Base-by-base conservation (phyloP, 1,284 basidiomycete genomes). In the Rhodotorula sp. region DNA sequence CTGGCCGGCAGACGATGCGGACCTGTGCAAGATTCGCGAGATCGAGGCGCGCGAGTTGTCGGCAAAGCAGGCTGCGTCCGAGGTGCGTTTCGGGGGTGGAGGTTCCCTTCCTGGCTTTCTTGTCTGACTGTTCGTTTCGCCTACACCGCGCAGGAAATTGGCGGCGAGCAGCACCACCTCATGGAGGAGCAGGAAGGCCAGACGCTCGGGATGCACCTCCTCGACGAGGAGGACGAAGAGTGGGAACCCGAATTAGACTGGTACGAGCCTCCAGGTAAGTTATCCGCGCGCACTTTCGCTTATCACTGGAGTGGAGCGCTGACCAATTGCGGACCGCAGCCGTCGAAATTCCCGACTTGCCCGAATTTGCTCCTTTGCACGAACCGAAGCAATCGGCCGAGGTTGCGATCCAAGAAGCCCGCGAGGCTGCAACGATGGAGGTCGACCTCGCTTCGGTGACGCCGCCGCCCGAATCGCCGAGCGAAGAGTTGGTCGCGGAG, bases 101-200 rank as follows among this genome's bases (percentile, higher is more conserved):
- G 62, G 62, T 47, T 57, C 58, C 34, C 26, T 5, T n/a, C 19
- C 23, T 48, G 28, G 31, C 7, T 19, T 16, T 55, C 28, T 10
- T 21, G 21, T 23, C 63, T 52, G 50, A 63, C 14, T 19, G 34
- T 48, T 60, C 23, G 21, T 31, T 28, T 31, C 59, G 23, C 5
- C 15, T 26, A 8, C 26, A 18, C 2, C 18, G 28, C 19, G 21
- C 57, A 34, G 31, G 56, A 48, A 31, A 48, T 56, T 54, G 60
- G 47, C n/a, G 62, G 38, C 34, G 62, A 52, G 43, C 60, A 62
- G 56, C 45, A 62, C 18, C 48, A 65, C 2, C 34, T 66, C 43
- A 75, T 72, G 73, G 64, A 72, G 14, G 38, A 63, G 62, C 67
- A 70, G 38, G 73, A 74, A 52, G 73, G 70, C 2, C 26, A 62